Base-by-base conservation (phyloP, 208 protist genomes). In the Tetramitus jugosus region DNA sequence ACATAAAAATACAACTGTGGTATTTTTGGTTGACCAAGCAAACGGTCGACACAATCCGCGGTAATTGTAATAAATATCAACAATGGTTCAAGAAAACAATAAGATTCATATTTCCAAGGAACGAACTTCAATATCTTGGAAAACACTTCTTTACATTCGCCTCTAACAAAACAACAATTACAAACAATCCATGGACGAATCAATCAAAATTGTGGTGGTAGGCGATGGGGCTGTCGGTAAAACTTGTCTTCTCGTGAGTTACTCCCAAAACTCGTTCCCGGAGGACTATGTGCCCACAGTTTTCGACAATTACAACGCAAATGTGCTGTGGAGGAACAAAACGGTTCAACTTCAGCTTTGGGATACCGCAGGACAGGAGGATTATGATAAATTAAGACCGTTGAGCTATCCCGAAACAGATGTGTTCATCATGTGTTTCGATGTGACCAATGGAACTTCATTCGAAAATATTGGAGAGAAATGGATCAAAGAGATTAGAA, bases 371-470 rank as follows among this genome's bases (percentile, higher is more conserved):
- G 60, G 60, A 40, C 60, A 65, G n/a, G n/a, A n/a, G n/a, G n/a
- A n/a, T n/a, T n/a, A n/a, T n/a, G n/a, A n/a, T n/a, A n/a, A n/a
- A n/a, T n/a, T n/a, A n/a, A n/a, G n/a, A n/a, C n/a, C n/a, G n/a
- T n/a, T n/a, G n/a, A n/a, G n/a, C n/a, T n/a, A 65, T 76, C 89
- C 88, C 20, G 78, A 87, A 77, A 91, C 89, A 0, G 86, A 92
- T 79, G 87, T 92, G 26, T 92, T 92, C 64, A 80, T 92, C 26
- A 78, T 91, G 46, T 92, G 88, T 81, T 92, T 92, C 81, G 86
- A 84, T 14, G 76, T 92, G 52, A 78, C 87, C 10, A 77, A 65
- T 37, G 83, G 79, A 35, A 43, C 86, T 26, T 92, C 89, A 49
- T 90, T 87, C 61, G 79, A 86, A 61, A 92, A 91, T 81, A 85